phyloP scores from a whole-genome alignment of 345 rosid species.

The Kernera saxatilis region DNA sequence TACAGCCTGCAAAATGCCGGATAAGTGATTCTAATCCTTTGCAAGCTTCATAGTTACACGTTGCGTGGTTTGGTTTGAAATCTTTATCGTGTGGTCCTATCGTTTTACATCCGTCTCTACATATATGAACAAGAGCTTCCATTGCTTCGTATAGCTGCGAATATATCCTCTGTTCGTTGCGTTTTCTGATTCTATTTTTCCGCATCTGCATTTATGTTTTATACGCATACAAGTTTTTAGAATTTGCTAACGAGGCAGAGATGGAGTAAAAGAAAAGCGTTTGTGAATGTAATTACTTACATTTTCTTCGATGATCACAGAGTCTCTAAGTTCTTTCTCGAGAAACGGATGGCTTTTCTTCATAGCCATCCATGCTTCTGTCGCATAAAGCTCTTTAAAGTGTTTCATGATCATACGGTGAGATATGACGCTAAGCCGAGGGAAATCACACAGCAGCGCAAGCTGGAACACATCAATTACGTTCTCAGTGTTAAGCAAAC shows the following conservation, averaged over 20 bases:
- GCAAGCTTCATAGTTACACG: conserved; percentile 67
- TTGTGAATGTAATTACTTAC: conserved; percentile 29
- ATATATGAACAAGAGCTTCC: conserved; percentile 95
- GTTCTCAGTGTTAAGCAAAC: conserved; percentile 60
- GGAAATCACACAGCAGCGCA: conserved; percentile 69
- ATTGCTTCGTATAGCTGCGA: conserved; percentile 73
- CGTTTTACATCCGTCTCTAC: conserved; percentile 82
- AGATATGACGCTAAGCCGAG: conserved; percentile 61
- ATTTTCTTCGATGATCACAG: conserved; percentile 47
- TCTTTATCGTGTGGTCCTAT: conserved; percentile 86
- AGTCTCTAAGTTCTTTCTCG: conserved; percentile 58
- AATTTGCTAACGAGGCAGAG: background rate
- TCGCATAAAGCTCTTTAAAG: conserved; percentile 39
- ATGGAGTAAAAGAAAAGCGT: background rate
- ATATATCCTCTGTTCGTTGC: conserved; percentile 58
- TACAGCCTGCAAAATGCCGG: conserved; percentile 78
- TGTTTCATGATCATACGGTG: conserved; percentile 61
- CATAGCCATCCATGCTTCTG: conserved; percentile 84
- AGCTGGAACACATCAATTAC: conserved; percentile 82
- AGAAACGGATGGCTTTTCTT: conserved; percentile 74
- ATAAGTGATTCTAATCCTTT: conserved; percentile 73
- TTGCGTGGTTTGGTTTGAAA: conserved; percentile 40
- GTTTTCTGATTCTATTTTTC: conserved; percentile 48
- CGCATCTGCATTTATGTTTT: conserved; percentile 33
- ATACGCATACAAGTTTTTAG: background rate